Conservation (phyloP, 768 basidiomycete genomes). For the Clathrus columnatus region DNA sequence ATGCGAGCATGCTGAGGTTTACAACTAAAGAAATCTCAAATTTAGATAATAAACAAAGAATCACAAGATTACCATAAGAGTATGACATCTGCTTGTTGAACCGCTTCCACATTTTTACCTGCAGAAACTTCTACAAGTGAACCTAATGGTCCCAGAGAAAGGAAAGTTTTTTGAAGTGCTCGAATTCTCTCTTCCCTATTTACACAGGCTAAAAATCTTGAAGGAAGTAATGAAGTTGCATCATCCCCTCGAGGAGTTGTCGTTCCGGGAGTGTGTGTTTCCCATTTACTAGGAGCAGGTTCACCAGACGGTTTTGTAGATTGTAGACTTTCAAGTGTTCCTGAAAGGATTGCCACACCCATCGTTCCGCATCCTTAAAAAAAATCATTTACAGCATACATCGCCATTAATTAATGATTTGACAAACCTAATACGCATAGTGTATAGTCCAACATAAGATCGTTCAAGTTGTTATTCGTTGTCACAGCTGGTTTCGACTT, state of each 20-base stretch:
- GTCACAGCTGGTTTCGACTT: too few relatives aligned
- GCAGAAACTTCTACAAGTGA: slow-evolving; percentile 60
- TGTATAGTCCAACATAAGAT: slow-evolving; percentile 88
- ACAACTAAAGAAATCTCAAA: slow-evolving; percentile 49
- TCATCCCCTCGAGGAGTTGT: slow-evolving; percentile 47
- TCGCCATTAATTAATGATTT: slow-evolving; percentile 3
- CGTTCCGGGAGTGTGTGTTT: slow-evolving; percentile 64
- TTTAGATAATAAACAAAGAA: neutral
- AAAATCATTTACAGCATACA: slow-evolving; percentile 15
- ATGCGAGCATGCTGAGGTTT: slow-evolving; percentile 82
- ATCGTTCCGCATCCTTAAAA: slow-evolving; percentile 90
- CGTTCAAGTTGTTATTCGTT: too few relatives aligned
- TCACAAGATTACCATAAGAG: slow-evolving; percentile 64
- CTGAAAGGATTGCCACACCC: slow-evolving; percentile 93
- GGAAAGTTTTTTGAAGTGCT: slow-evolving; percentile 57
- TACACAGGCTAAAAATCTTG: slow-evolving; percentile 82
- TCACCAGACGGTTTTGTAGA: slow-evolving; percentile 23
- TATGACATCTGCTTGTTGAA: slow-evolving; percentile 69
- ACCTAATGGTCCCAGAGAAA: slow-evolving; percentile 48
- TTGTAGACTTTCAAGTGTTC: slow-evolving; percentile 79
- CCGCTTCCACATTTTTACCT: slow-evolving; percentile 65
- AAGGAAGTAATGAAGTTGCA: slow-evolving; percentile 64
- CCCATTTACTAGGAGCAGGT: slow-evolving; percentile 41
- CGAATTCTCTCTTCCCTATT: slow-evolving; percentile 64
- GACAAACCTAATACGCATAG: slow-evolving; percentile 71